Base-by-base conservation (phyloP, 2,329 filamentous ascomycete species). In the Helotiales sp. region DNA sequence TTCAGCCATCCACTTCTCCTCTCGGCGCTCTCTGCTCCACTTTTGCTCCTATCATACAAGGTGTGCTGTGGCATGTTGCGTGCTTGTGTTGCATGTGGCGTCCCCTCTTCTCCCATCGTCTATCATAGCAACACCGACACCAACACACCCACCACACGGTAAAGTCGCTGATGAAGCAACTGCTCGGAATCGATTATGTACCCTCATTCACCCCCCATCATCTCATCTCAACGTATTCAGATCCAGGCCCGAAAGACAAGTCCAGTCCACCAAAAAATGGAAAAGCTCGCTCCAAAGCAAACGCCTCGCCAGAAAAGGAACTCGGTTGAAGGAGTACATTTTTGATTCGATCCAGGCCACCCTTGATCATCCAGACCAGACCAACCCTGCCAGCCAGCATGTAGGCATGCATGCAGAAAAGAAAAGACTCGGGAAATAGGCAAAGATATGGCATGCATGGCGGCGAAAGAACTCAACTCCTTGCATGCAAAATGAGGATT, bases 261-360 rank as follows among this genome's bases (percentile, higher is more conserved):
- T 40, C 45, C 45, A 5, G 6, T 22, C 43, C 58, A 32, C 20
- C 24, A 32, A n/a, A 22, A 49, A 61, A 15, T 1, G 7, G 60
- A 24, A 47, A 57, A 34, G 49, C 17, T 34, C 34, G 17, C 45
- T 40, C 34, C 26, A 37, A 43, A 65, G 50, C 61, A 71, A 69
- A 70, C 63, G 63, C 72, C 73, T 68, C 65, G 68, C 67, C 32
- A 22, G 54, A 17, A 43, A 62, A 69, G 71, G 63, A 68, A 73
- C 73, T 74, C 72, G 69, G 71, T 76, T 77, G 73, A 75, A 73
- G 74, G 73, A 76, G 75, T 75, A 75, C 72, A 74, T 71, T 68
- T 74, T 74, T 73, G 49, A 32, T 22, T 37, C 30, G 32, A 37
- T 63, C 30, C 28, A 47, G 10, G 45, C 61, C 37, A 22, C 55